A percentile compares a stretch with the other conserved stretches of the same genome.
These are phyloP conservation scores for Yamadazyma paraphyllophila DNA, from an alignment of 805 yeast genomes.

Conservation along the genomic window DNA sequence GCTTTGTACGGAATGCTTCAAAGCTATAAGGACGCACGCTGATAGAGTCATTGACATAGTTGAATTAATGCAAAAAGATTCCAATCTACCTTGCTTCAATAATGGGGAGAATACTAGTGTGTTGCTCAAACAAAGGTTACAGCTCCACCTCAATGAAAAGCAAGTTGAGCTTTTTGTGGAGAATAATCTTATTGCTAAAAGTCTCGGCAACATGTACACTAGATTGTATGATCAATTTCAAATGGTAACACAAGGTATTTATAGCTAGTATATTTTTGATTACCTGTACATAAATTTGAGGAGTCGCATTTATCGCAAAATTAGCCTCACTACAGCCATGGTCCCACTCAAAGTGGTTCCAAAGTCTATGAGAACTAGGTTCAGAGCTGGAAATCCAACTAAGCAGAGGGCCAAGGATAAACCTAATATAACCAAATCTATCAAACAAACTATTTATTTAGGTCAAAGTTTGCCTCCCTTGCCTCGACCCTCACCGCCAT, in stretches of 20 bases:
- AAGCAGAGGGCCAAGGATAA: neutral
- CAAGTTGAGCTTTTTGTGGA: constrained; percentile 82
- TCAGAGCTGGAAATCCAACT: neutral
- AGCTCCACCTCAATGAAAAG: constrained; percentile 65
- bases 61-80: constrained; percentile 91
- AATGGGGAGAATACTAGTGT: constrained; percentile 83
- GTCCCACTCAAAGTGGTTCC: neutral
- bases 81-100: constrained; percentile 85
- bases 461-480: constrained; percentile 9
- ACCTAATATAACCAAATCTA: neutral
- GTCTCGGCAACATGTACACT: constrained; percentile 85
- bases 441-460: neutral
- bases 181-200: constrained; percentile 67
- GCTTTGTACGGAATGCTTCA: constrained; percentile 66
- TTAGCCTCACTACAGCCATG: too few species aligned
- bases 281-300: too few species aligned
- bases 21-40: constrained; percentile 66
- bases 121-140: constrained; percentile 77
- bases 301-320: too few species aligned
- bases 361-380: constrained; percentile 1
- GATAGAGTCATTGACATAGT: constrained; percentile 79
- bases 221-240: constrained; percentile 94
- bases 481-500: constrained; percentile 6
- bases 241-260: constrained; percentile 92
- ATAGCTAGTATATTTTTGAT: too few species aligned